A percentile compares a stretch with the other conserved stretches of the same genome.
Conservation (phyloP, 2,329 filamentous ascomycete species). For the Rhytidhysteron rufulum region DNA sequence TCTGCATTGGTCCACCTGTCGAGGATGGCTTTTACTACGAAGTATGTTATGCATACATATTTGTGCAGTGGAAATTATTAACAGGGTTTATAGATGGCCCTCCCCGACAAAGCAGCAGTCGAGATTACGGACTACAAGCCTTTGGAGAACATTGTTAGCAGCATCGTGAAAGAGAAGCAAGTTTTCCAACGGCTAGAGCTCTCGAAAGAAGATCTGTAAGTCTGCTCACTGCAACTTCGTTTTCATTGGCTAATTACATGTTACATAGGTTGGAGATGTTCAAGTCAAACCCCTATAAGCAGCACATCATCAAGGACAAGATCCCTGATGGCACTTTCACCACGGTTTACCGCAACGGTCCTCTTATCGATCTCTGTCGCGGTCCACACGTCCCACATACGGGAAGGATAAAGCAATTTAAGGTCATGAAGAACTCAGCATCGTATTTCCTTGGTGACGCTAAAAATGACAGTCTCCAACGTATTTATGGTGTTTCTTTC, state of each 20-base stretch:
- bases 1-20: conserved; percentile 91
- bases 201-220: conserved; percentile 75
- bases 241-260: neutral
- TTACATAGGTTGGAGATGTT: conserved; percentile 75
- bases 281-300: conserved; percentile 96
- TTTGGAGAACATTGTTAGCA: conserved; percentile 73
- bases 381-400: conserved; percentile 94
- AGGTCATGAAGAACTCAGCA: conserved; percentile 81
- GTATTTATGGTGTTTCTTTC: conserved; percentile 95
- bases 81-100: conserved; percentile 59
- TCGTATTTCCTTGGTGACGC: conserved; percentile 95
- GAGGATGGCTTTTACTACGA: conserved; percentile 96
- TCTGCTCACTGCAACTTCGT: neutral
- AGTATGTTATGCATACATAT: conserved; percentile 10
- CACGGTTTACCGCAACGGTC: conserved; percentile 92
- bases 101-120: conserved; percentile 67
- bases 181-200: conserved; percentile 85
- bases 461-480: conserved; percentile 89
- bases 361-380: conserved; percentile 90
- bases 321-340: conserved; percentile 84
- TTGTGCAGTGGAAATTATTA: conserved; percentile 1
- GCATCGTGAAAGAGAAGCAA: conserved; percentile 95
- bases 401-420: conserved; percentile 88
- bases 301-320: conserved; percentile 93
- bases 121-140: conserved; percentile 77